Conservation (phyloP, 1,284 basidiomycete species). For the Trichosporon inkin region DNA sequence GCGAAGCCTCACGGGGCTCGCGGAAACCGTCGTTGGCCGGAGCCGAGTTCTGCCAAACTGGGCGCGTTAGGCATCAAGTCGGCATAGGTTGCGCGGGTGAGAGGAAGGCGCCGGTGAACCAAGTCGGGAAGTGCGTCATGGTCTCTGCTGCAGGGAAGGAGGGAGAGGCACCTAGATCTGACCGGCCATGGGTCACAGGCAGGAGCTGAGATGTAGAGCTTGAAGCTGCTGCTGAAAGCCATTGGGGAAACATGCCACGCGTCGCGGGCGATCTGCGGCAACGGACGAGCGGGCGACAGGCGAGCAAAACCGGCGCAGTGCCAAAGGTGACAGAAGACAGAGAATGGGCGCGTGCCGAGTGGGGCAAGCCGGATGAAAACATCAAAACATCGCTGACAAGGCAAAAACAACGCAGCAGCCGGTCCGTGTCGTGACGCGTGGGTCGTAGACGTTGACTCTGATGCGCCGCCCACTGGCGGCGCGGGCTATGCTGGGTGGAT, state of each 20-base stretch:
- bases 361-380: neutral
- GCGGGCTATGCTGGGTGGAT: neutral
- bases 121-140: neutral
- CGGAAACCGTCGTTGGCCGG: constrained; percentile 26
- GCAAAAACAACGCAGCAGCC: neutral
- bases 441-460: constrained; percentile 9
- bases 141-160: neutral
- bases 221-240: constrained; percentile 3
- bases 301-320: neutral
- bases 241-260: neutral
- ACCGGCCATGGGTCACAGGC: neutral
- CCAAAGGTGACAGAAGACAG: neutral
- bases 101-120: neutral
- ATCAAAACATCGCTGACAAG: neutral
- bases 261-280: neutral
- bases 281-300: neutral
- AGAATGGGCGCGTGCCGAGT: neutral
- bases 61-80: constrained; percentile 22
- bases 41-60: constrained; percentile 45
- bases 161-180: neutral
- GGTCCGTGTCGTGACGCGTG: constrained; percentile 8
- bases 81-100: constrained; percentile 13
- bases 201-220: neutral
- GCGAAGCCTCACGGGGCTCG: constrained; percentile 24
- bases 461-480: constrained; percentile 8